Evolutionary conservation across 2,329 filamentous ascomycete species (phyloP), one percentile per base, ranked within the genome.

Genomic region (Aspergillus caelatus): DNA sequence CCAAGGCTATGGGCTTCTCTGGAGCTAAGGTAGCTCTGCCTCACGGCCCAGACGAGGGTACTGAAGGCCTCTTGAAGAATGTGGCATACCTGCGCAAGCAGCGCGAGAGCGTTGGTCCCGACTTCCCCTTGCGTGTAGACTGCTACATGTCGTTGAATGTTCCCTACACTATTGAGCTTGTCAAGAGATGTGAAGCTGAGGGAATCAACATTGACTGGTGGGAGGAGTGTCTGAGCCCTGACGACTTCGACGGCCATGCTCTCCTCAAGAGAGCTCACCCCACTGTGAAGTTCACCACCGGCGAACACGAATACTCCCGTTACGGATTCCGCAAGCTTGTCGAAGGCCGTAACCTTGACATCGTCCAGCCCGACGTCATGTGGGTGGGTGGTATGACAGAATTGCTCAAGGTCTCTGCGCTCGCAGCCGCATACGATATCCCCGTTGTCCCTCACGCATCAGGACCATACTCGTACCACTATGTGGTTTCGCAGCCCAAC

Each of bases 91-190:
- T 97, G 57, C 88, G 90, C 70, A 90, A 92, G 78, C 92, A 97
- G 78, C 88, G 93, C 60, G 91, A 93, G 74, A 87, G 87, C 61
- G 90, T 97, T 50, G 94, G 94, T 0, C 91, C 93, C 0, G 91
- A 97, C 77, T 97, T 95, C 77, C 94, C 94, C 53, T 85, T 97
- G 69, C 94, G 96, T 84, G 94, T 97, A 6, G 94, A 97, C 81
- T 97, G 94, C 84, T 97, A 96, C 81, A 97, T 97, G 94, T 94
- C 91, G 70, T 83, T 97, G 73, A 97, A 94, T 72, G 94, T 97
- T 30, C 83, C 91, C 1, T 97, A 97, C 81, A 96, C 92, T 4
- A 96, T 97, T 70, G 91, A 97, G 79, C 85, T 97, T 28, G 94
- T 91, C 65, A 91, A 94, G 80, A 90, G 89, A 58, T 93, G 90